phyloP scores from a whole-genome alignment of 306 rosid genomes.

The Prunus kanzakura region DNA sequence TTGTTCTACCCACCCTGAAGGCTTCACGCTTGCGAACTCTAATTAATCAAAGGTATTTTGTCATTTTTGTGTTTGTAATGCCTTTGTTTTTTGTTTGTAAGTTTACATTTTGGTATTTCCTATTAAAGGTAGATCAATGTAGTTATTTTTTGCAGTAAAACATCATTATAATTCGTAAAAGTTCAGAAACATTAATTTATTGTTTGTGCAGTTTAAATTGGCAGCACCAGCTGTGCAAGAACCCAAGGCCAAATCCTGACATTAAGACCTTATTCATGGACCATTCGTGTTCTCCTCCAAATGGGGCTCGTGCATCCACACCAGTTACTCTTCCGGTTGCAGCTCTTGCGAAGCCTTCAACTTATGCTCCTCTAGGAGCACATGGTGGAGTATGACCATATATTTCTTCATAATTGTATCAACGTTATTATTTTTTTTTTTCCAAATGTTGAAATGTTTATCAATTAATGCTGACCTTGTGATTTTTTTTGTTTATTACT shows the following conservation, averaged over 20 bases:
- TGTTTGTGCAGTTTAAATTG: conserved; percentile 22
- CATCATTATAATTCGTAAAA: background rate
- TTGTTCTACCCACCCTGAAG: conserved; percentile 20
- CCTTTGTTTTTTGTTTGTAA: background rate
- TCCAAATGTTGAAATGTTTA: background rate
- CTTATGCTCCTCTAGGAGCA: conserved; percentile 28
- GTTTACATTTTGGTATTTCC: background rate
- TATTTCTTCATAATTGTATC: background rate
- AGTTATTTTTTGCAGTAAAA: background rate
- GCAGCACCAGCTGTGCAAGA: conserved; percentile 31
- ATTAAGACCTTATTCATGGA: conserved; percentile 29
- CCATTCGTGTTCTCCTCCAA: conserved; percentile 21
- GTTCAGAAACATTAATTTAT: background rate
- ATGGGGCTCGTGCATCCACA: conserved; percentile 25
- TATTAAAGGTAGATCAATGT: background rate
- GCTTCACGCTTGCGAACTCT: conserved; percentile 22
- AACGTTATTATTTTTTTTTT: background rate
- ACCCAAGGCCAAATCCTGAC: conserved; percentile 28
- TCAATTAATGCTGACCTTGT: background rate
- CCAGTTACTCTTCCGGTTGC: conserved; percentile 28
- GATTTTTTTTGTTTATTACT: conserved; percentile 7
- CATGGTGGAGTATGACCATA: conserved; percentile 17
- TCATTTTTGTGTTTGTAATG: background rate
- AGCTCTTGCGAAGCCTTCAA: conserved; percentile 26
- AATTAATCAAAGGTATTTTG: conserved; percentile 23